phyloP scores from a whole-genome alignment of 2,329 filamentous ascomycete genomes.

The Apiospora hydei region DNA sequence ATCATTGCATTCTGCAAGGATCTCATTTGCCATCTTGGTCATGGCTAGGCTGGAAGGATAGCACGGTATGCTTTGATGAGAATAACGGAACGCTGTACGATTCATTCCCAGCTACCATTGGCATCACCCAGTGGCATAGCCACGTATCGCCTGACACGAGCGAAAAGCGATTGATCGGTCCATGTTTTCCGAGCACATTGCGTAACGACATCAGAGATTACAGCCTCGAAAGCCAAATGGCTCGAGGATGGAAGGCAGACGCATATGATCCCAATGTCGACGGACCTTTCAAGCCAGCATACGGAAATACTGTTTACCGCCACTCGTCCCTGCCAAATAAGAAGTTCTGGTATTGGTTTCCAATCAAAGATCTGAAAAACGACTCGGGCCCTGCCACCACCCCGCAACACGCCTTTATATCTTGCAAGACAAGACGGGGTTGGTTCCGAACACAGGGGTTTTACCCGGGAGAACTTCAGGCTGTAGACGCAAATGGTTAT shows the following conservation, averaged over 20 bases:
- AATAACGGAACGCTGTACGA: neutral
- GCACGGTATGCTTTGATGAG: rapidly evolving
- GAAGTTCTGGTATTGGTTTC: neutral
- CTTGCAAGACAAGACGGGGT: neutral
- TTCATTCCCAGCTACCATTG: neutral
- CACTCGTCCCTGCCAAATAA: neutral
- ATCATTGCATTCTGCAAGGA: neutral
- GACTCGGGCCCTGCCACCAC: neutral
- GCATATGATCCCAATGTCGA: too few species aligned
- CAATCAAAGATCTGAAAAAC: neutral
- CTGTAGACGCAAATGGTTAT: neutral
- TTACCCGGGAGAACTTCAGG: too few species aligned
- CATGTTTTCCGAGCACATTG: neutral
- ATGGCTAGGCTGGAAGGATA: neutral
- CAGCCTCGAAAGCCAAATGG: neutral
- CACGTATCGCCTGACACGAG: neutral
- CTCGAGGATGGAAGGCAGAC: neutral
- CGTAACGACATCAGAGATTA: too few species aligned
- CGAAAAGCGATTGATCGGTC: neutral
- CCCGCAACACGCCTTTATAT: neutral
- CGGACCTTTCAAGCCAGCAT: rapidly evolving
- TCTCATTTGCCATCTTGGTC: neutral
- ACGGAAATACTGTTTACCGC: neutral
- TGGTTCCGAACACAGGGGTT: neutral
- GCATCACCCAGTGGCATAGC: neutral